Base-by-base conservation (phyloP, 371 early-diverging fungal genomes). In the Capniomyces stellatus region DNA sequence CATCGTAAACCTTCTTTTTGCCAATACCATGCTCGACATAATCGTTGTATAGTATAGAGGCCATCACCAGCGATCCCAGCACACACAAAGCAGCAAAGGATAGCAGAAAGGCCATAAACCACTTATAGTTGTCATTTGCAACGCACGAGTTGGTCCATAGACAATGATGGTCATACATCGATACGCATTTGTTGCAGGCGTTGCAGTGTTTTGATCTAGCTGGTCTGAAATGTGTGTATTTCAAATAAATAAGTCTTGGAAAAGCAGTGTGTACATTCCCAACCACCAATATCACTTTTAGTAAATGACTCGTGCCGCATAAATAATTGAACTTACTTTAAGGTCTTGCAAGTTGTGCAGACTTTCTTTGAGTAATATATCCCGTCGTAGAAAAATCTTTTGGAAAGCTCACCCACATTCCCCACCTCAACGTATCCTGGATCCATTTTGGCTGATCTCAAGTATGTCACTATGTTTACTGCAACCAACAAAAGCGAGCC, bases 1-100 rank as follows among this genome's bases (percentile, higher is more conserved):
- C 4, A 19, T 51, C 39, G 19, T 13, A 31, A 3, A 12, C 40
- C 22, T 35, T 51, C 31, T 35, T 51, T 13, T 15, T 27, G 29
- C 35, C 2, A 13, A 51, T 21, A 18, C 31, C 51, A 31, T 31
- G n/a, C 18, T 29, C 35, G 18, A 12, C 18, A 19, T 51, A 39
- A 31, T 51, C 31, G 2, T 13, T 35, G 29, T 30, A 19, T 15
- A 51, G 40, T 2, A 51, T 3, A 12, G 13, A 12, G 18, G 40
- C 29, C 29, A 51, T 2, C 4, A 51, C 29, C n/a, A 25, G 6
- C 3, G 29, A 6, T 19, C 51, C 51, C 28, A 29, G 40, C 6
- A 53, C 50, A 51, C 60, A 62, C 51, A 51, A 19, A 13, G 18
- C 22, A 28, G 25, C 25, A 54, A 54, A 55, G 19, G 54, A 48